phyloP scores from a whole-genome alignment of 208 protist species.

The Naegleria gruberi region DNA sequence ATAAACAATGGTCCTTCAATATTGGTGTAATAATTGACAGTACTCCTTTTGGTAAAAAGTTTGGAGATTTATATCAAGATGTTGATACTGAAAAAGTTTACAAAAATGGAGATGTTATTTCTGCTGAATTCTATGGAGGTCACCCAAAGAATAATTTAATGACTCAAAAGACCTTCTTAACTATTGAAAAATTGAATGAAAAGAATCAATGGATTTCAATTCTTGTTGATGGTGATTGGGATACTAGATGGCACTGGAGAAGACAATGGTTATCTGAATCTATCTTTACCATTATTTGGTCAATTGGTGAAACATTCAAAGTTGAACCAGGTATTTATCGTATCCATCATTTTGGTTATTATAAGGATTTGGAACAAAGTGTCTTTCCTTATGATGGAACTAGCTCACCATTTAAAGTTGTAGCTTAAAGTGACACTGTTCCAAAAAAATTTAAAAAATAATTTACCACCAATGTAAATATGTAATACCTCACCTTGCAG shows the following conservation, averaged over 20 bases:
- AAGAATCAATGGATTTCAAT: not conserved
- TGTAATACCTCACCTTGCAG: no score
- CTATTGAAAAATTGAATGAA: not conserved
- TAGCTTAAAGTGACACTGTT: no score
- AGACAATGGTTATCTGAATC: not conserved
- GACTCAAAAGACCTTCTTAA: not conserved
- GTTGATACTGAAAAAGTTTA: not conserved
- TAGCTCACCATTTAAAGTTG: not conserved
- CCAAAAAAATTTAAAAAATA: no score
- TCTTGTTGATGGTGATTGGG: not conserved
- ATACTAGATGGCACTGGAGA: not conserved
- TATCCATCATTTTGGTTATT: conserved; percentile 18
- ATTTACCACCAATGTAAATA: no score
- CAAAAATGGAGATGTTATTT: not conserved
- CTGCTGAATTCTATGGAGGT: not conserved
- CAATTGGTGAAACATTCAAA: not conserved
- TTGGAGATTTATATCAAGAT: not conserved
- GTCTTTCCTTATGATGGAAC: not conserved
- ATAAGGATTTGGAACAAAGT: not conserved
- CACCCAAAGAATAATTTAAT: conserved; percentile 15
- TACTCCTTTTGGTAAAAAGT: not conserved
- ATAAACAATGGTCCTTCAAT: not conserved
- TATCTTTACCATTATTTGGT: not conserved
- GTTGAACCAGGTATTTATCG: not conserved
- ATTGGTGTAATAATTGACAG: not conserved